Percentiles rank a stretch among this genome's conserved stretches.
These are phyloP conservation scores for Geosmithia putterillii DNA, from an alignment of 2,329 filamentous ascomycete genomes.

Conservation along the genomic window DNA sequence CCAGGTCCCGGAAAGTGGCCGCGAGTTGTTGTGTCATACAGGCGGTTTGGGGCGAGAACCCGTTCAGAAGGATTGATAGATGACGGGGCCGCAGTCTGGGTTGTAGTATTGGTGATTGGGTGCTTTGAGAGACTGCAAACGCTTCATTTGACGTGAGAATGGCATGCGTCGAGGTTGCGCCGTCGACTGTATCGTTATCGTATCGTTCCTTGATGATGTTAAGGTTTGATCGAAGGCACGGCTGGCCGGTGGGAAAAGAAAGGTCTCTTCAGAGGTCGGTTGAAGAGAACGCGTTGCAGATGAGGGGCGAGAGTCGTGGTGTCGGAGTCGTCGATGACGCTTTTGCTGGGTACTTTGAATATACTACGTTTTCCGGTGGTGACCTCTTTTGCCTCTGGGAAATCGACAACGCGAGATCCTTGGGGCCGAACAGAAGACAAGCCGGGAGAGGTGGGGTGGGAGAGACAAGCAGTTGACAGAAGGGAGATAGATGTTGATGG, in stretches of 20 bases:
- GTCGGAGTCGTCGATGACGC: too few relatives aligned
- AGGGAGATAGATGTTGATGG: too few relatives aligned
- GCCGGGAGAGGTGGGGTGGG: too few relatives aligned
- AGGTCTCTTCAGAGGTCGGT: background rate
- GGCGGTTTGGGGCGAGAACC: constrained; percentile 5
- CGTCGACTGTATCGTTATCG: background rate
- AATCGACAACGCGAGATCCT: too few relatives aligned
- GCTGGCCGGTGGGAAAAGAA: background rate
- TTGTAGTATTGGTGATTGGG: background rate
- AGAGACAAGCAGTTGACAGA: too few relatives aligned
- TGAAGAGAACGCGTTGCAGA: background rate
- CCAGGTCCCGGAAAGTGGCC: constrained; percentile 59
- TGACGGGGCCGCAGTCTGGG: background rate
- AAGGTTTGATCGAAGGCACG: background rate
- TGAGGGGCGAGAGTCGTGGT: background rate
- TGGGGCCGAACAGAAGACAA: too few relatives aligned
- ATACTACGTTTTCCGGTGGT: too few relatives aligned
- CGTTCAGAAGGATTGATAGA: background rate
- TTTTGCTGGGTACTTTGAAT: too few relatives aligned
- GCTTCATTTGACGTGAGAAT: background rate
- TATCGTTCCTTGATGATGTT: background rate
- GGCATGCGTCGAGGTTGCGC: background rate
- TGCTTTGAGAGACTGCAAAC: background rate
- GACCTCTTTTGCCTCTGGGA: too few relatives aligned
- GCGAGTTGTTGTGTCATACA: constrained; percentile 46